A percentile compares a stretch with the other conserved stretches of the same genome.
These are phyloP conservation scores for Quercus ilex DNA, from an alignment of 306 rosid genomes.

Conservation along the genomic window DNA sequence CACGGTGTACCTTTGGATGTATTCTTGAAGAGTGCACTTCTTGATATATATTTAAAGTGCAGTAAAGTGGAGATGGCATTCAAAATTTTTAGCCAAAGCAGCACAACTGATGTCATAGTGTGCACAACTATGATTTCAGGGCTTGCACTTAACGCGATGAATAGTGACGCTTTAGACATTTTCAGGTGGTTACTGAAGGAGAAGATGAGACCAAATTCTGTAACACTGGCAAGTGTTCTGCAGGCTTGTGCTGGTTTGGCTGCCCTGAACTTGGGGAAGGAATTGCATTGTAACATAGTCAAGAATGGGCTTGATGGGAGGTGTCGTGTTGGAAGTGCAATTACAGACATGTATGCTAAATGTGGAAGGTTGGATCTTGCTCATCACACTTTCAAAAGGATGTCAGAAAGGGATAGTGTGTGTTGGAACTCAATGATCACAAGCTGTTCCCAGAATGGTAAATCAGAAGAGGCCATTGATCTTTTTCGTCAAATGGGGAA, in stretches of 20 bases:
- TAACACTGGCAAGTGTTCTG: slow-evolving; percentile 65
- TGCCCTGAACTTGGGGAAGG: slow-evolving; percentile 62
- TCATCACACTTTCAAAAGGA: slow-evolving; percentile 41
- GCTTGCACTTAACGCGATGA: slow-evolving; percentile 54
- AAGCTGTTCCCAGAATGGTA: slow-evolving; percentile 66
- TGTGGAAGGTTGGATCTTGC: slow-evolving; percentile 81
- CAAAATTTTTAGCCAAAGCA: slow-evolving; percentile 45
- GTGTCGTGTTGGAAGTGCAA: slow-evolving; percentile 59
- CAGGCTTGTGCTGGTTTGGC: slow-evolving; percentile 73
- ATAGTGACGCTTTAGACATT: slow-evolving; percentile 50
- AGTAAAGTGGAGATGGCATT: slow-evolving; percentile 50
- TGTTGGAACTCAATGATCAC: slow-evolving; percentile 83
- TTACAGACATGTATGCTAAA: slow-evolving; percentile 79
- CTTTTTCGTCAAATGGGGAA: slow-evolving; percentile 69
- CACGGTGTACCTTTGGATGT: slow-evolving; percentile 51
- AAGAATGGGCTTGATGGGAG: slow-evolving; percentile 41
- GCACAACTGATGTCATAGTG: slow-evolving; percentile 50
- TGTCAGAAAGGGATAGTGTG: slow-evolving; percentile 61
- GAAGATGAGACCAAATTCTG: slow-evolving; percentile 58
- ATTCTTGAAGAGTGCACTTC: slow-evolving; percentile 63
- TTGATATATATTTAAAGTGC: slow-evolving; percentile 58
- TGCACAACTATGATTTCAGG: slow-evolving; percentile 83
- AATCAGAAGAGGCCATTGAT: slow-evolving; percentile 61
- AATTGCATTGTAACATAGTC: slow-evolving; percentile 59
- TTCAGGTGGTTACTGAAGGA: slow-evolving; percentile 58